These are phyloP conservation scores for Phytophthora chlamydospora DNA, from an alignment of 352 stramenopile species.

Conservation along the genomic window DNA sequence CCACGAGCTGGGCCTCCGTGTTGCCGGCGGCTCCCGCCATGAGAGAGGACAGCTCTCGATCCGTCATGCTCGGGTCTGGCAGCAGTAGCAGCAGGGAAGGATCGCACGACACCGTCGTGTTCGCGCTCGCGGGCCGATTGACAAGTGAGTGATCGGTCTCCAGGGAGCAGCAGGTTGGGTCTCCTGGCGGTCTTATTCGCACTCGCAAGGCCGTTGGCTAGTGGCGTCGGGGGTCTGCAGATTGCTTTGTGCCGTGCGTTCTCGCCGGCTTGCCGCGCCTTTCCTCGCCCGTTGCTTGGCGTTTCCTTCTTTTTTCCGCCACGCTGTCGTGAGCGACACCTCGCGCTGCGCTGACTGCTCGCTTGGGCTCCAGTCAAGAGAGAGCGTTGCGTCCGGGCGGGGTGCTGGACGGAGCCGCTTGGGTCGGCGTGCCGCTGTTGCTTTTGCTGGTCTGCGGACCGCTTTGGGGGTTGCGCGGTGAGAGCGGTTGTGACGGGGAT, in stretches of 20 bases:
- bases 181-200: slow-evolving; percentile 22
- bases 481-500: slow-evolving; percentile 1
- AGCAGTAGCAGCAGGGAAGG: not conserved
- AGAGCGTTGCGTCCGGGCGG: slow-evolving; percentile 6
- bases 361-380: slow-evolving; percentile 7
- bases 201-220: slow-evolving; percentile 1
- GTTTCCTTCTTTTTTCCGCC: slow-evolving; percentile 33
- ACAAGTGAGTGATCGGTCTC: slow-evolving; percentile 22
- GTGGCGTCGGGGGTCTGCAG: not conserved
- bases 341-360: not conserved
- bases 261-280: slow-evolving; percentile 26
- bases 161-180: not conserved
- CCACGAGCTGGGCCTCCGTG: slow-evolving; percentile 58
- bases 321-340: slow-evolving; percentile 1
- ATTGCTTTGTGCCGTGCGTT: slow-evolving; percentile 20
- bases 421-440: no score
- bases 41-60: slow-evolving; percentile 26
- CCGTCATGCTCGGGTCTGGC: slow-evolving; percentile 10
- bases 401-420: slow-evolving; percentile 13
- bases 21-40: slow-evolving; percentile 30
- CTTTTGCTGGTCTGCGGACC: slow-evolving; percentile 3
- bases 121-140: slow-evolving; percentile 15
- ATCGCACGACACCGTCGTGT: not conserved
- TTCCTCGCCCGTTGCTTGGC: slow-evolving; percentile 37
- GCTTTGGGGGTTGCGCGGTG: not conserved